A percentile compares a stretch with the other conserved stretches of the same genome.
Evolutionary conservation across 2,329 filamentous ascomycete species (phyloP).

Genomic region (Penicillium hesseltinei): DNA sequence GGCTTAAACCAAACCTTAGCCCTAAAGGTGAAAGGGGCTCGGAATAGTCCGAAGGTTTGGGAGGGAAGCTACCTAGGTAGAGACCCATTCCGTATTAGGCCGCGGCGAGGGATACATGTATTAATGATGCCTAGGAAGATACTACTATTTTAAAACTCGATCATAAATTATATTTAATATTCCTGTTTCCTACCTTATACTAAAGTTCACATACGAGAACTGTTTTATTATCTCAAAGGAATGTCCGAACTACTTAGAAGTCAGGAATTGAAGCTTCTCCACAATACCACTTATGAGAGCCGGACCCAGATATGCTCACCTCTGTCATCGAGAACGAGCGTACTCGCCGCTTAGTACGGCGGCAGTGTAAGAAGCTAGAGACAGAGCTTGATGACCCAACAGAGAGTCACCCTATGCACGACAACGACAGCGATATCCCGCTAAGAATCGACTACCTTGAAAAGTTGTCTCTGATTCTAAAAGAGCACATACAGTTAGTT

Average conservation of each 20-base stretch:
- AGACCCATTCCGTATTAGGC: slow-evolving; percentile 1
- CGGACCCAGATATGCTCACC: slow-evolving; percentile 5
- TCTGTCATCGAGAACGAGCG: slow-evolving; percentile 10
- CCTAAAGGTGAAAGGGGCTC: not conserved
- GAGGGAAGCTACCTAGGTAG: not conserved
- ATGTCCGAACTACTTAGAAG: slow-evolving; percentile 9
- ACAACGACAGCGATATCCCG: not conserved
- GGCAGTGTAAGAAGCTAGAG: not conserved
- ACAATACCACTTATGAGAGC: slow-evolving; percentile 5
- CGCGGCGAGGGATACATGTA: not conserved
- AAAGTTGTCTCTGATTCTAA: not conserved
- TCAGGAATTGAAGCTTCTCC: slow-evolving; percentile 10
- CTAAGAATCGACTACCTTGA: not conserved
- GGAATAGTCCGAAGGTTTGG: slow-evolving; percentile 1
- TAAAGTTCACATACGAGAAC: slow-evolving; percentile 4
- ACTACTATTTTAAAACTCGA: slow-evolving; percentile 1
- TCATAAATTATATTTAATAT: not conserved
- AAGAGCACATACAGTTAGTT: not conserved
- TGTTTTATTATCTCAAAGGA: slow-evolving; percentile 2
- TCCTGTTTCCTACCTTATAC: not conserved
- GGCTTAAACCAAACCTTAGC: not conserved
- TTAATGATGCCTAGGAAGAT: not conserved
- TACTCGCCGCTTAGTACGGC: not conserved
- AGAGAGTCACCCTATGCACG: not conserved
- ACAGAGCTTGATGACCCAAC: not conserved